Base-by-base conservation (phyloP, 2,329 filamentous ascomycete species). In the Hymenoscyphus occultus region DNA sequence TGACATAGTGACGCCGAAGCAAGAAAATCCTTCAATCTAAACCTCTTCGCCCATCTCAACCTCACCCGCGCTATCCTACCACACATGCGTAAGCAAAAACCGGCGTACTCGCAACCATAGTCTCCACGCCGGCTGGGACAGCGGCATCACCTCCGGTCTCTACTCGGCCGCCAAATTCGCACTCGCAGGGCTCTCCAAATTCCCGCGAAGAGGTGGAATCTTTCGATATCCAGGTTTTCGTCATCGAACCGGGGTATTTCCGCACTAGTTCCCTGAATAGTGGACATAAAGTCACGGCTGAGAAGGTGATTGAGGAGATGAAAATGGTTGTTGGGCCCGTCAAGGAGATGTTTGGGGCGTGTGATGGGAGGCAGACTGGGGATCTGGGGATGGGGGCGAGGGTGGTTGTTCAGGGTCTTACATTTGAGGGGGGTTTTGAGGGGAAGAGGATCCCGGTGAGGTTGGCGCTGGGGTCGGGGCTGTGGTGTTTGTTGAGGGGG, bases 21-120 rank as follows among this genome's bases (percentile, higher is more conserved):
- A 28, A 74, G 74, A 54, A 72, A 77, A 28, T 68, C 73, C 12
- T 84, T 84, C 74, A 79, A 81, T 72, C 83, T 82, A 45, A 86
- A 86, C 63, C 82, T 86, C 56, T 82, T 85, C 67, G 84, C 82
- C 7, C 73, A 76, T 16, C 73, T 83, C 60, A 83, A 81, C 65
- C 78, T 83, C 0, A 77, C 79, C 35, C 80, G 80, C 7, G 81
- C 82, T 0, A 78, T 80, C 12, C 72, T 84, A 0, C 82, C 82
- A 0, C 73, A 77, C 31, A 77, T 85, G 72, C 79, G 83, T 22
- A 69, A 73, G 12, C 78, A 77, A 2, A 64, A 72, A 74, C 75
- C 3, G 80, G 82, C 6, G 76, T 77, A 22, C 77, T 85, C 59
- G 73, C 81, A 65, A 83, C 82, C 67, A 70, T 84, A 63, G 79